phyloP scores from a whole-genome alignment of 768 basidiomycete species.

The Tricholoma matsutake region DNA sequence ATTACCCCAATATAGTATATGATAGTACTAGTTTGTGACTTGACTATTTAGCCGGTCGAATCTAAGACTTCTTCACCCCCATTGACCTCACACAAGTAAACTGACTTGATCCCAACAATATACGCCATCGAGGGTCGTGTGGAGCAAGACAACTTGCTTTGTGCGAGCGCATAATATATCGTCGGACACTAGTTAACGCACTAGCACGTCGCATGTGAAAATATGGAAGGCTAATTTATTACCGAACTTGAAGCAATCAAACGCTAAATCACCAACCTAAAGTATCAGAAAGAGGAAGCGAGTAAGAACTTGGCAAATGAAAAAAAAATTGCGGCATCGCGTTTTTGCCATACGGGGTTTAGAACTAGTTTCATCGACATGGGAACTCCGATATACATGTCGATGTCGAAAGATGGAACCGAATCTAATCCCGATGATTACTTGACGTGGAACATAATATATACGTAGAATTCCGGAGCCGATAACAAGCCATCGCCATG shows the following conservation, averaged over 20 bases:
- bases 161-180: too few species aligned
- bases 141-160: too few species aligned
- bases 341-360: slow-evolving; percentile 21
- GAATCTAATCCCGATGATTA: neutral
- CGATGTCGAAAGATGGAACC: slow-evolving; percentile 3
- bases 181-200: neutral
- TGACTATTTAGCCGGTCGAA: neutral
- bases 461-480: neutral
- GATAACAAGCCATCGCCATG: slow-evolving; percentile 1
- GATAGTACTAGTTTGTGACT: neutral
- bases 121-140: too few species aligned
- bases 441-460: neutral
- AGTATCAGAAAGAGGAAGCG: neutral
- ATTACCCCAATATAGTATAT: too few species aligned
- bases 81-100: neutral
- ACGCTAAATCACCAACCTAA: neutral
- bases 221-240: neutral
- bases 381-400: slow-evolving; percentile 6
- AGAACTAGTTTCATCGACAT: neutral
- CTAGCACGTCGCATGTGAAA: neutral
- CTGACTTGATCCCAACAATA: neutral
- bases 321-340: slow-evolving; percentile 17
- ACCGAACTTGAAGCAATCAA: neutral
- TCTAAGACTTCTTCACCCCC: neutral
- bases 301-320: neutral